Evolutionary conservation across 2,329 filamentous ascomycete genomes (phyloP).

Genomic region (Phyllosticta citribraziliensis): DNA sequence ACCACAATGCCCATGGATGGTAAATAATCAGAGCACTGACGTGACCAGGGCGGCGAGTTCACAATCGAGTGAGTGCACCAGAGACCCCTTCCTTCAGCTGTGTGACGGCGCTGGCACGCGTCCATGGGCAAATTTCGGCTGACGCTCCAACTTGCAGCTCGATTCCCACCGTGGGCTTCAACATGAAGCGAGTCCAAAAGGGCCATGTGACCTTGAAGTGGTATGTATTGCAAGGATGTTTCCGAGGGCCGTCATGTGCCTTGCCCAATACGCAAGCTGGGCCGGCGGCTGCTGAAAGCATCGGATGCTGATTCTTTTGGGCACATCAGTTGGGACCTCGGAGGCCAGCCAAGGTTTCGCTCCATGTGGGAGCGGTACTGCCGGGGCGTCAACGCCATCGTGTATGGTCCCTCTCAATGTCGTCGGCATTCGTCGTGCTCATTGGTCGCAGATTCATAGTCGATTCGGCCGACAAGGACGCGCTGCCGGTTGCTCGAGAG

Average conservation of each 20-base stretch:
- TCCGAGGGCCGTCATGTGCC: slow-evolving; percentile 8
- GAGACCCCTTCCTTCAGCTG: slow-evolving; percentile 3
- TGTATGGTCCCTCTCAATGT: slow-evolving; percentile 42
- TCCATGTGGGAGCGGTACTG: slow-evolving; percentile 99
- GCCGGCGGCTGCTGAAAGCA: not conserved
- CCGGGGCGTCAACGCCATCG: slow-evolving; percentile 91
- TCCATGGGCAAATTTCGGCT: slow-evolving; percentile 12
- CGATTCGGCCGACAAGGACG: slow-evolving; percentile 77
- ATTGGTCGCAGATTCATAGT: slow-evolving; percentile 66
- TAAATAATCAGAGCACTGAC: slow-evolving; percentile 7
- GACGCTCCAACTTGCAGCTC: slow-evolving; percentile 50
- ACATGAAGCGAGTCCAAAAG: slow-evolving; percentile 96
- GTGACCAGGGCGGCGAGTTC: slow-evolving; percentile 82
- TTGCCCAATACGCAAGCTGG: not conserved
- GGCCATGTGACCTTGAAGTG: slow-evolving; percentile 98
- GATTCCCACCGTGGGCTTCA: slow-evolving; percentile 97
- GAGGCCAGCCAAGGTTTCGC: slow-evolving; percentile 91
- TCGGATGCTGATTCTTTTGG: slow-evolving; percentile 9
- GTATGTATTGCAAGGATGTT: slow-evolving; percentile 36
- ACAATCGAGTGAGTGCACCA: slow-evolving; percentile 77
- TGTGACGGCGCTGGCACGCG: not conserved
- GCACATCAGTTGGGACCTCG: slow-evolving; percentile 72
- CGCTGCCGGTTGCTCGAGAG: slow-evolving; percentile 76
- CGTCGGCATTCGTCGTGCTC: slow-evolving; percentile 17
- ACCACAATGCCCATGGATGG: slow-evolving; percentile 15